Base-by-base conservation (phyloP, 768 basidiomycete species). In the Gyrodon lividus region DNA sequence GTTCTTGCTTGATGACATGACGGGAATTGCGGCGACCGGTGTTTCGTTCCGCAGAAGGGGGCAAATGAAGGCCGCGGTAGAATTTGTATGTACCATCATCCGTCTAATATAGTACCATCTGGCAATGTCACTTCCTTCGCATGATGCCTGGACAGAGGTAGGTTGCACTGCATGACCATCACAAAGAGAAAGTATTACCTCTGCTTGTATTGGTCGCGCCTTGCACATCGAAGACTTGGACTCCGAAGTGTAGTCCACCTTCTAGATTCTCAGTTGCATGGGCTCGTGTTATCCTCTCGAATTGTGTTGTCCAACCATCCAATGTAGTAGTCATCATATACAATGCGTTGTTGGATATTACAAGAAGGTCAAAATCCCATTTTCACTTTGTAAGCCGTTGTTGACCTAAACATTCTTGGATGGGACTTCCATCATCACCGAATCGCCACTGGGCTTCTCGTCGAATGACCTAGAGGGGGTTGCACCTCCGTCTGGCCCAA, bases 341-440 rank as follows among this genome's bases (percentile, higher is more conserved):
- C 13, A 34, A 34, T n/a, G 7, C 12, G 16, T n/a, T 40, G 22
- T 5, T 28, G 10, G 8, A 30, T 23, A 34, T 28, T 37, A 45
- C 19, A 54, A 55, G 3, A 19, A 48, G 40, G 39, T 35, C 4
- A 6, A 54, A 56, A 10, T 39, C 28, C 48, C 17, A 28, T n/a
- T 34, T 50, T 38, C 41, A 2, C 40, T 52, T 33, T 63, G 42
- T 43, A 53, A n/a, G 34, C 17, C 51, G 22, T 54, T 37, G 40
- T 34, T 22, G 20, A 30, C 22, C 45, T 65, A 68, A 46, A 59
- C 66, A 13, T 51, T 51, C n/a, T 28, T 22, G 20, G 20, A 12
- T 10, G 5, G 5, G 1, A 26, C 33, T 22, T 52, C 51, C 4
- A 42, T 5, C 20, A 33, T n/a, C 4, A 33, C 6, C 20, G 30